A percentile compares a stretch with the other conserved stretches of the same genome.
These are phyloP conservation scores for Trichoderma afroharzianum DNA, from an alignment of 2,329 filamentous ascomycete genomes.

Conservation along the genomic window DNA sequence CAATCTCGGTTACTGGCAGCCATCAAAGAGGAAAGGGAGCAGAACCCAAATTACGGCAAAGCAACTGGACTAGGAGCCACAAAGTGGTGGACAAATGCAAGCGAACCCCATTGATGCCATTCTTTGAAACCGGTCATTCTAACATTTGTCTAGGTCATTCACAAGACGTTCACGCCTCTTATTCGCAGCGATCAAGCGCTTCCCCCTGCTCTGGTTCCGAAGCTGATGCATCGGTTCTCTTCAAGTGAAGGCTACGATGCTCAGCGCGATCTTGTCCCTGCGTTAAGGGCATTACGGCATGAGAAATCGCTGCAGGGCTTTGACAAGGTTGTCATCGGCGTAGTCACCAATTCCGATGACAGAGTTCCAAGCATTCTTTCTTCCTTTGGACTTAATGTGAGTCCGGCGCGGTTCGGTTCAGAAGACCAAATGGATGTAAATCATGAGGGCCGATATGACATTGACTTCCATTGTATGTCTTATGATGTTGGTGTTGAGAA, in stretches of 20 bases:
- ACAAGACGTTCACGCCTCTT: slow-evolving; percentile 48
- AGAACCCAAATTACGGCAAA: slow-evolving; percentile 58
- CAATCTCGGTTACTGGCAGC: slow-evolving; percentile 35
- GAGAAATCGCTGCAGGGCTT: slow-evolving; percentile 24
- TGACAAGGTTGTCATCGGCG: slow-evolving; percentile 46
- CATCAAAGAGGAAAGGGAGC: slow-evolving; percentile 44
- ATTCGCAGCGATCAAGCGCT: slow-evolving; percentile 31
- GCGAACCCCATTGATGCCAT: slow-evolving; percentile 19
- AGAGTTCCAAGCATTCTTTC: slow-evolving; percentile 52
- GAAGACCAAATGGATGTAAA: neutral
- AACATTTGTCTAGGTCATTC: slow-evolving; percentile 44
- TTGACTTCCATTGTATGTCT: slow-evolving; percentile 59
- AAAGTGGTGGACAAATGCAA: slow-evolving; percentile 59
- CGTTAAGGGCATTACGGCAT: slow-evolving; percentile 41
- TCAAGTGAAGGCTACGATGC: slow-evolving; percentile 50
- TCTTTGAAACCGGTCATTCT: neutral
- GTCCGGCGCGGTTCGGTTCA: slow-evolving; percentile 31
- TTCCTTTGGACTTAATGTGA: slow-evolving; percentile 50
- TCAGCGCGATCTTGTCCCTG: slow-evolving; percentile 42
- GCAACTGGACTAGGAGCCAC: slow-evolving; percentile 46
- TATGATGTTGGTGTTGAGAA: slow-evolving; percentile 62
- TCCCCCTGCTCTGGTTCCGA: slow-evolving; percentile 43
- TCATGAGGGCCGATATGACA: slow-evolving; percentile 24
- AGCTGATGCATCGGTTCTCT: slow-evolving; percentile 51
- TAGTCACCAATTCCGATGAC: slow-evolving; percentile 62